phyloP scores from a whole-genome alignment of 257 asterid genomes.

The Fraxinus americana region DNA sequence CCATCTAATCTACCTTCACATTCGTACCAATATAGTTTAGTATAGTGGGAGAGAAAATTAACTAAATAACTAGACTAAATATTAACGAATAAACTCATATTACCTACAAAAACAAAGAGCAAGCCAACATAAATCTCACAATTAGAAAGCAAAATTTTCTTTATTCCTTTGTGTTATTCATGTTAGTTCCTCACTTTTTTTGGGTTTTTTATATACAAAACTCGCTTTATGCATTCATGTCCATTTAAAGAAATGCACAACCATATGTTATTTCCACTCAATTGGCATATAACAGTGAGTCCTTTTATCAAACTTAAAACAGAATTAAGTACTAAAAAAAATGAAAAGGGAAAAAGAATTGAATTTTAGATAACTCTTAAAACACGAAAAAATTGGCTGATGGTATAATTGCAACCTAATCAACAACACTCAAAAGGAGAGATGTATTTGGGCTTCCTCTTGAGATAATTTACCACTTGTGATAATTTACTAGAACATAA shows the following conservation, averaged over 20 bases:
- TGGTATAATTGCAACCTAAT: slow-evolving; percentile 11
- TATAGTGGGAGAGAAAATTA: no score
- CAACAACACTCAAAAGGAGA: slow-evolving; percentile 45
- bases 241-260: neutral
- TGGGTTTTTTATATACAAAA: no score
- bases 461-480: slow-evolving; percentile 27
- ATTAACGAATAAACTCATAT: no score
- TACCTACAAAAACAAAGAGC: no score
- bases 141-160: no score
- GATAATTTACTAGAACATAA: neutral
- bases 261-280: neutral
- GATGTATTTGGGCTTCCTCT: slow-evolving; percentile 49
- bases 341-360: neutral
- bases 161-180: no score
- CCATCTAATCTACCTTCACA: no score
- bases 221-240: neutral
- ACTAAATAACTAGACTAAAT: no score
- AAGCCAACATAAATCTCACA: no score
- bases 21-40: no score
- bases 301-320: neutral
- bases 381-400: neutral
- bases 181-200: no score
- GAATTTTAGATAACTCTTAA: neutral
- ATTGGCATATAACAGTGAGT: neutral
- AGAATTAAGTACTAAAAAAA: neutral